Evolutionary conservation across 108 stramenopile species (phyloP).

Genomic region (Asterionellopsis glacialis): DNA sequence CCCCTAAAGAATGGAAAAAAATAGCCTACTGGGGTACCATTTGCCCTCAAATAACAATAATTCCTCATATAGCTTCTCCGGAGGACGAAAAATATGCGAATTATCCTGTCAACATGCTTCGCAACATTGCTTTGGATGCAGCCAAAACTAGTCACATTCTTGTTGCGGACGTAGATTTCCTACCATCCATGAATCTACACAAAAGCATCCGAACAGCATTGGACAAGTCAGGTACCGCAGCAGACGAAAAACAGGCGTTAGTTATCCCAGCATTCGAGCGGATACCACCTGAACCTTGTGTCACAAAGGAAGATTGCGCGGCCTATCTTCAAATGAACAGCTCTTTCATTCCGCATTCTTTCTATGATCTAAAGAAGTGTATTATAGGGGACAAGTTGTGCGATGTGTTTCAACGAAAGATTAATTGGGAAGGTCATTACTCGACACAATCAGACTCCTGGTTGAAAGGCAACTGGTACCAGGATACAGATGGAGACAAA

Average conservation of each 20-base stretch:
- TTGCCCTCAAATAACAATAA: conserved; percentile 55
- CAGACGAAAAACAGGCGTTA: conserved; percentile 35
- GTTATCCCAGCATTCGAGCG: conserved; percentile 88
- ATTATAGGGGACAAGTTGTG: conserved; percentile 40
- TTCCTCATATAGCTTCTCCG: conserved; percentile 31
- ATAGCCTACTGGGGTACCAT: neutral
- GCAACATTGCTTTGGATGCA: conserved; percentile 79
- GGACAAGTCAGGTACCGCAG: neutral
- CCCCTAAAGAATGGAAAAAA: neutral
- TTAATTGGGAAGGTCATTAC: conserved; percentile 81
- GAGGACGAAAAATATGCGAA: conserved; percentile 8
- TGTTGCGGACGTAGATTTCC: conserved; percentile 85
- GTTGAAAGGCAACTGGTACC: conserved; percentile 58
- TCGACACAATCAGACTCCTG: conserved; percentile 67
- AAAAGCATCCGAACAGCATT: conserved; percentile 15
- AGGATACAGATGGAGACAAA: conserved; percentile 11
- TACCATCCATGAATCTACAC: conserved; percentile 67
- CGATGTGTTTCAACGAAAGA: conserved; percentile 64
- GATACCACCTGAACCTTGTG: conserved; percentile 35
- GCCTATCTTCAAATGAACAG: conserved; percentile 36
- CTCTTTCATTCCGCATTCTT: conserved; percentile 58
- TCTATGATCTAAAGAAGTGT: conserved; percentile 60
- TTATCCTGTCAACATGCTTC: conserved; percentile 90
- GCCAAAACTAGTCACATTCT: conserved; percentile 86
- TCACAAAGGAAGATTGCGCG: conserved; percentile 31